Conservation (phyloP, 2,329 filamentous ascomycete genomes). For the Neoarthrinium moseri region DNA sequence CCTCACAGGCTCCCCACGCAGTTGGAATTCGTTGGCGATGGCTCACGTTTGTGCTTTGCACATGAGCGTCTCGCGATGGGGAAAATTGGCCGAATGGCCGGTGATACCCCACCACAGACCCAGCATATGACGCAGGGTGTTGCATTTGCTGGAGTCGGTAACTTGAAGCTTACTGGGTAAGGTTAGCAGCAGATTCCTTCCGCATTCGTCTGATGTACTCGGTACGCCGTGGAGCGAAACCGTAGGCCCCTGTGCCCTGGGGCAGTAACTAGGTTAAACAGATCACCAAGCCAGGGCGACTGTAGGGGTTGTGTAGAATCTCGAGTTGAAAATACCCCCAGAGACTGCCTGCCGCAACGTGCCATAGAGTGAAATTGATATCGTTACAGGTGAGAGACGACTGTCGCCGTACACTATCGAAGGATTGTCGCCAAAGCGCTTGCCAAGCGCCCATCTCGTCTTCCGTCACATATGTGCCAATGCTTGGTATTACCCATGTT, state of each 20-base stretch:
- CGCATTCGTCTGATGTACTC: slow-evolving; percentile 3
- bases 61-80: neutral
- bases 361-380: no score
- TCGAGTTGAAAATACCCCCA: no score
- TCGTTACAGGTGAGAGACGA: no score
- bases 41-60: neutral
- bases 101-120: neutral
- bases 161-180: neutral
- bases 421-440: slow-evolving; percentile 2
- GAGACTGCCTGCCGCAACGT: no score
- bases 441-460: neutral
- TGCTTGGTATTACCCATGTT: slow-evolving; percentile 9
- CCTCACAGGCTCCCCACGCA: no score
- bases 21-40: neutral
- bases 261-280: no score
- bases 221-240: neutral
- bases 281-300: no score
- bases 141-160: slow-evolving; percentile 3
- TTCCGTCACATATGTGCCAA: slow-evolving; percentile 1
- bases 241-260: no score
- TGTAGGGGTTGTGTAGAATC: no score
- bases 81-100: slow-evolving; percentile 9
- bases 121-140: slow-evolving; percentile 9
- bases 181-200: neutral
- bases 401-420: neutral